Base-by-base conservation (phyloP, 441 rosid species). In the Pelargonium fulgidum region DNA sequence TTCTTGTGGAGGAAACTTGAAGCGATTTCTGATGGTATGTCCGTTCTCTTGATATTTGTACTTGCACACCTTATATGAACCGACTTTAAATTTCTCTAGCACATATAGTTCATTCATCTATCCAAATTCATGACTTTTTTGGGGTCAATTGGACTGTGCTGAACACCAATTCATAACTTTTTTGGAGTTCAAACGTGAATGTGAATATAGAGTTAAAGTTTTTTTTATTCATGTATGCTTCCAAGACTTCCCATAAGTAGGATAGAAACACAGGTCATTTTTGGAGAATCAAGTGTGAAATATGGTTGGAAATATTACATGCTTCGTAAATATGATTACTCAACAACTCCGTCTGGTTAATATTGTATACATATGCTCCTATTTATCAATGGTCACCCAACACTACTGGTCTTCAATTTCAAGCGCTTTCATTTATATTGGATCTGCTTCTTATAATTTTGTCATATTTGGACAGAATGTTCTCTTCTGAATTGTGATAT, bases 1-100 rank as follows among this genome's bases (percentile, higher is more conserved):
- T 79, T 66, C 98, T n/a, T 79, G 88, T 70, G 77, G 74, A 72
- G 98, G 93, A 73, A 85, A 77, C 71, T 73, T 88, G 81, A 92
- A 89, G 76, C 95, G 90, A 65, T 84, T 90, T 84, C 80, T 92
- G 69, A 52, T 76, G 83, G 99, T 95, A 68, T 36, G 84, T 75
- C 61, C 61, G 26, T 10, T 59, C 12, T 56, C 62, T 17, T 7
- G 44, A 42, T 61, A 20, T n/a, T n/a, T 66, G 39, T 33, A 33
- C 7, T 33, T 33, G 39, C 39, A 33, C 39, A 33, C 39, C 39
- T 33, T 4, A 33, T 33, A 33, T 33, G 39, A 33, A 7, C 39
- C 33, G 39, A 33, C 7, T 33, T 16, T 59, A 29, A 56, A 59
- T 10, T 56, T 63, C 3, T 9, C 36, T 61, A 33, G 6, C 19